Evolutionary conservation across 495 filamentous ascomycete species (phyloP).

Genomic region (Hyaloscypha bicolor): DNA sequence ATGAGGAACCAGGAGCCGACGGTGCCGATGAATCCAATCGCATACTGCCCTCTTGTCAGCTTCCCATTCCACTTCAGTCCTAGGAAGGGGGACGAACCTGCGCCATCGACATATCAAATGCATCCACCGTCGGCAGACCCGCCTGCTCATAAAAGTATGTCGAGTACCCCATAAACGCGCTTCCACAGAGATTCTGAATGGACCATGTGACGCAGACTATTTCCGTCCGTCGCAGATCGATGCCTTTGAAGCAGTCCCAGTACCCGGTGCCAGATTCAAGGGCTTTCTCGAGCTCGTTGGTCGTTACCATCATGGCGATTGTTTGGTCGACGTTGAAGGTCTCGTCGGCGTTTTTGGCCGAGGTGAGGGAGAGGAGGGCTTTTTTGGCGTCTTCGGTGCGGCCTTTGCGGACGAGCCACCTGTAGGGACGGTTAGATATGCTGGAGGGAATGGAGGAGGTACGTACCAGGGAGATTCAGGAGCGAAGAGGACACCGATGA

Average conservation of each 20-base stretch:
- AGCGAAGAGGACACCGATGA: conserved; percentile 68
- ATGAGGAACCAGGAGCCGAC: conserved; percentile 42
- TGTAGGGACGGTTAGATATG: conserved; percentile 36
- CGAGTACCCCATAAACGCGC: conserved; percentile 57
- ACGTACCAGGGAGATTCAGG: conserved; percentile 73
- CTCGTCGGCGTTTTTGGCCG: conserved; percentile 45
- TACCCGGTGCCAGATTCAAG: conserved; percentile 59
- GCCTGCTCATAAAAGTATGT: conserved; percentile 69
- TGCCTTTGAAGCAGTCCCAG: conserved; percentile 55
- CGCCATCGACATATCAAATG: conserved; percentile 49
- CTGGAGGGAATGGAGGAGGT: conserved; percentile 42
- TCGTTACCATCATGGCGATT: conserved; percentile 66
- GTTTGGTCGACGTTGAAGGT: conserved; percentile 55
- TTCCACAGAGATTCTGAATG: conserved; percentile 53
- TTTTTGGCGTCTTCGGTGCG: conserved; percentile 66
- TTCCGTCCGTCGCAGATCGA: conserved; percentile 58
- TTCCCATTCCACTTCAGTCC: no score
- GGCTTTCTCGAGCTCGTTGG: conserved; percentile 60
- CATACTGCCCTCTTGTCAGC: conserved; percentile 33
- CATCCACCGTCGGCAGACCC: conserved; percentile 49
- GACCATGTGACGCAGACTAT: conserved; percentile 53
- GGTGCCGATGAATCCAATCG: conserved; percentile 36
- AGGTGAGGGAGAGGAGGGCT: conserved; percentile 67
- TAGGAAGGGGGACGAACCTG: conserved; percentile 18
- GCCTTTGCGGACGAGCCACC: conserved; percentile 74